Conservation (phyloP, 2,329 filamentous ascomycete genomes). For the Tympanopsis confertula region DNA sequence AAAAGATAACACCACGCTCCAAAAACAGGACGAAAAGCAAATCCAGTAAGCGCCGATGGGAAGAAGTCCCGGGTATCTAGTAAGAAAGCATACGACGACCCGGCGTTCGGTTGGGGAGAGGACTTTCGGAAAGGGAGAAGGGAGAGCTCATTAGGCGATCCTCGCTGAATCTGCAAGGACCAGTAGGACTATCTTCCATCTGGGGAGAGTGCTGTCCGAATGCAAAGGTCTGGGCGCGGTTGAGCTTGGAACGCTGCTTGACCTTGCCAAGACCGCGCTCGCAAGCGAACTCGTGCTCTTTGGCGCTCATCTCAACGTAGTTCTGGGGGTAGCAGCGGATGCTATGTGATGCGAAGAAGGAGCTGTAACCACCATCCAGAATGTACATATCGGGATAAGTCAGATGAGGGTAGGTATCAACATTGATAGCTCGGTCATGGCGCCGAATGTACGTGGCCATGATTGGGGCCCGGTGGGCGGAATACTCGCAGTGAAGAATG, state of each 20-base stretch:
- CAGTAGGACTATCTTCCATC: conserved; percentile 48
- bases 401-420: conserved; percentile 73
- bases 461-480: conserved; percentile 84
- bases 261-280: conserved; percentile 91
- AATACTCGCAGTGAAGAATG: conserved; percentile 97
- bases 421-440: conserved; percentile 75
- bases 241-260: conserved; percentile 66
- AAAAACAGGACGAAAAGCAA: too few species aligned
- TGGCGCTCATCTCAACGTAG: conserved; percentile 92
- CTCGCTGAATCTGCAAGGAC: not conserved
- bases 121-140: not conserved
- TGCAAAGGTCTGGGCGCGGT: conserved; percentile 84
- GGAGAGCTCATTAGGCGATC: not conserved
- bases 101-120: conserved; percentile 24
- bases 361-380: conserved; percentile 88
- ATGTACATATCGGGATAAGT: conserved; percentile 98
- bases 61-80: conserved; percentile 19
- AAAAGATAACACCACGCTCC: too few species aligned
- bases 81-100: conserved; percentile 55
- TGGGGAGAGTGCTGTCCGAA: conserved; percentile 63
- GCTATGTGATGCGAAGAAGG: conserved; percentile 73
- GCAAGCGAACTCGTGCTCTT: conserved; percentile 83
- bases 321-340: conserved; percentile 82
- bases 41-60: too few species aligned
- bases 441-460: conserved; percentile 92